Conservation (phyloP, 208 protist species). For the Wallacemonas rigidus region DNA sequence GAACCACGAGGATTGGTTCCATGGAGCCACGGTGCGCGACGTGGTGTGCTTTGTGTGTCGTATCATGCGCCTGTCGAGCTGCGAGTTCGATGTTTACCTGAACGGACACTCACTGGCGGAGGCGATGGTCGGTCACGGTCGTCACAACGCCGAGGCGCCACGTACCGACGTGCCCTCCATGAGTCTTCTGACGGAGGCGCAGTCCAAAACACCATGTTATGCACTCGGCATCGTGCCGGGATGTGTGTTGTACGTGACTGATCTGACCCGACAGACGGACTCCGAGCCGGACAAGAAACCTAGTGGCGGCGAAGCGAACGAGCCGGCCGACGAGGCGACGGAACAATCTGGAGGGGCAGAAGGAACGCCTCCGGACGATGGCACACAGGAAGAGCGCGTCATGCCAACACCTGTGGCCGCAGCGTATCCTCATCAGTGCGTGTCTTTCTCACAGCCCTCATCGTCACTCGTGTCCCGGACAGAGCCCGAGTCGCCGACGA, state of each 20-base stretch:
- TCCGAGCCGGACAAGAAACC: neutral
- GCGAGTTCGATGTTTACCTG: conserved; percentile 23
- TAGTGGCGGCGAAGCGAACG: neutral
- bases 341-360: no score
- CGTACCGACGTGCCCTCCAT: neutral
- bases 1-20: conserved; percentile 34
- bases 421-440: no score
- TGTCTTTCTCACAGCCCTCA: no score
- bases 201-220: conserved; percentile 26
- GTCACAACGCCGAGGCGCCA: neutral
- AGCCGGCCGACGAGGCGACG: no score
- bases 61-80: conserved; percentile 16
- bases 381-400: no score
- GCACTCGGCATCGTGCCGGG: conserved; percentile 41
- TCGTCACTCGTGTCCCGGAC: no score
- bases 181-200: neutral
- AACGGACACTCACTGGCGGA: conserved; percentile 16
- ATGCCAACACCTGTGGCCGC: no score
- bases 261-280: conserved; percentile 5
- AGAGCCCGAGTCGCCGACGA: no score
- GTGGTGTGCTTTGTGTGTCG: conserved; percentile 37
- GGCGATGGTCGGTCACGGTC: neutral
- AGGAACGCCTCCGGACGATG: no score
- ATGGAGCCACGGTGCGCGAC: conserved; percentile 29
- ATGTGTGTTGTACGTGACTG: conserved; percentile 29